Evolutionary conservation across 441 rosid species (phyloP).

Genomic region (Euphorbia celastroides): DNA sequence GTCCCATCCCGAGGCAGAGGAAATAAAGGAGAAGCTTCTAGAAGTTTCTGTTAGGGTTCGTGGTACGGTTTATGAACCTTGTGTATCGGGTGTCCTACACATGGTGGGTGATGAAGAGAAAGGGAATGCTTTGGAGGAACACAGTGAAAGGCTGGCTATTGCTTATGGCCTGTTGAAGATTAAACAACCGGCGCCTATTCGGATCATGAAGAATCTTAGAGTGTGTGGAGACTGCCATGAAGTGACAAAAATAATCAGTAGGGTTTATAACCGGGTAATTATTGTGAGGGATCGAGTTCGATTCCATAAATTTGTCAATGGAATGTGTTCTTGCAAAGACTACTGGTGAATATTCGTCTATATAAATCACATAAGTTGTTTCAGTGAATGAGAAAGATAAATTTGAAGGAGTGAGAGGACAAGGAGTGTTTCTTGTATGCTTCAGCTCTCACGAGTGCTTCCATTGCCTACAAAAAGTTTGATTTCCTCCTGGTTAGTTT

Average conservation of each 20-base stretch:
- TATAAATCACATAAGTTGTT: no score
- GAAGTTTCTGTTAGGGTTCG: conserved; percentile 6
- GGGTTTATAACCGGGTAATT: conserved; percentile 18
- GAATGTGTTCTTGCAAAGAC: conserved; percentile 23
- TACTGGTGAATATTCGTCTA: conserved; percentile 21
- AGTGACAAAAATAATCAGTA: conserved; percentile 21
- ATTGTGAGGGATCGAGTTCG: conserved; percentile 18
- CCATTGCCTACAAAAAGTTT: conserved; percentile 34
- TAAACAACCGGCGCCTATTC: conserved; percentile 15
- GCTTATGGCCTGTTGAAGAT: conserved; percentile 21
- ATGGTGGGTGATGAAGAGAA: conserved; percentile 16
- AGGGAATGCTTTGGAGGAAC: conserved; percentile 14
- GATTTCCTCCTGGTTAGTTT: not conserved
- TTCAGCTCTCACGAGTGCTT: conserved; percentile 45
- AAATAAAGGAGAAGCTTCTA: conserved; percentile 8
- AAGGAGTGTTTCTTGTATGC: conserved; percentile 12
- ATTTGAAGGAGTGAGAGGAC: no score
- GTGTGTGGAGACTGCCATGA: conserved; percentile 21
- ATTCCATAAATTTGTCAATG: conserved; percentile 23
- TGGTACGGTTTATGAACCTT: conserved; percentile 15
- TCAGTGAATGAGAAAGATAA: no score
- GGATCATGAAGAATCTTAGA: conserved; percentile 20
- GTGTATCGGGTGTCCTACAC: conserved; percentile 11
- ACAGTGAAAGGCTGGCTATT: conserved; percentile 23
- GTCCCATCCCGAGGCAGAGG: conserved; percentile 23